These are phyloP conservation scores for Tuber melanosporum DNA, from an alignment of 495 filamentous ascomycete genomes.

Conservation along the genomic window DNA sequence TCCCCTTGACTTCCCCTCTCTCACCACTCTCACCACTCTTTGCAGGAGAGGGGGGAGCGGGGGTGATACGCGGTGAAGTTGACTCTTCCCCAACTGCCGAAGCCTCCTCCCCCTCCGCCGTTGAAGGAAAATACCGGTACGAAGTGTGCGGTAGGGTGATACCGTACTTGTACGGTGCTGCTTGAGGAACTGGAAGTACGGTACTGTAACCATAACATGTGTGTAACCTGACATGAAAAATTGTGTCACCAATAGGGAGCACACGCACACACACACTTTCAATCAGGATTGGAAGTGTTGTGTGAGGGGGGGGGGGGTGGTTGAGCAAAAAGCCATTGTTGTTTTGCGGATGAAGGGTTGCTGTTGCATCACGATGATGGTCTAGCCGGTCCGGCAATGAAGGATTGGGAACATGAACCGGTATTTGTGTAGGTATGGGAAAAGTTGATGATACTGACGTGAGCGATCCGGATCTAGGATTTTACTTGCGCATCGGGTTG, in stretches of 20 bases:
- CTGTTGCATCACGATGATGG: not conserved
- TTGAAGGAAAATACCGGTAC: not conserved
- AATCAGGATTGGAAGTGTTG: not conserved
- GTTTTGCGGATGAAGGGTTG: not conserved
- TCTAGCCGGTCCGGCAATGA: not conserved
- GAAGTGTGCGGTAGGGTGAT: not conserved
- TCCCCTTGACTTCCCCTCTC: not conserved
- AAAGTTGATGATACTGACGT: not conserved
- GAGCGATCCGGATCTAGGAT: not conserved
- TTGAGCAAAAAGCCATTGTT: not conserved
- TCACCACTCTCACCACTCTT: constrained; percentile 4
- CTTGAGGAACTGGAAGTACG: not conserved
- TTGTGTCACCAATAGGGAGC: constrained; percentile 1
- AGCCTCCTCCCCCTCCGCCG: not conserved
- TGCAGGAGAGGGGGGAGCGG: not conserved
- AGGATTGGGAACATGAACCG: not conserved
- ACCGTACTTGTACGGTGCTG: not conserved
- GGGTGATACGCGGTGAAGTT: not conserved
- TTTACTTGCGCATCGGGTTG: not conserved
- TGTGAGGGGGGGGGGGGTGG: not conserved
- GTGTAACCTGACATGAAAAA: constrained; percentile 2
- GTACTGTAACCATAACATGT: not conserved
- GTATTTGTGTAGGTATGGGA: not conserved
- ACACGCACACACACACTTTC: not conserved
- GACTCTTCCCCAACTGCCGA: constrained; percentile 4